Evolutionary conservation across 1,139 yeast genomes (phyloP).

Genomic region (Protomyces inouyei): DNA sequence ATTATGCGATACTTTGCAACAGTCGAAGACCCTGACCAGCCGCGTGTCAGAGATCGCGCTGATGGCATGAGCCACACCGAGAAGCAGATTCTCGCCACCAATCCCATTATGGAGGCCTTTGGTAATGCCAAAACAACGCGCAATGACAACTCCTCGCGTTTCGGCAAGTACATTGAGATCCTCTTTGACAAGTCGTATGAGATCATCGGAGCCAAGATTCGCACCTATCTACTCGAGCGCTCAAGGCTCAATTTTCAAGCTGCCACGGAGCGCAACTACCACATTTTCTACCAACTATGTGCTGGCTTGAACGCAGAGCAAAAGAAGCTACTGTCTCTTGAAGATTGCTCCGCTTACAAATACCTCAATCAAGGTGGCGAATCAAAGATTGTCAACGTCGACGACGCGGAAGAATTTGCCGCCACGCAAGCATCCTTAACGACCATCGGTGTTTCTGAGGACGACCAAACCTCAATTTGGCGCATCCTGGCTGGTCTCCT

Average conservation of each 20-base stretch:
- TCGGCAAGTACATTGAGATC: constrained; percentile 92
- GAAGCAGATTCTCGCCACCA: constrained; percentile 90
- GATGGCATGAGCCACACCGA: constrained; percentile 71
- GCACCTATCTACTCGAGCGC: constrained; percentile 88
- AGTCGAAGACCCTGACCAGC: constrained; percentile 63
- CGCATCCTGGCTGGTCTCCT: constrained; percentile 79
- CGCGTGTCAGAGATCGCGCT: constrained; percentile 35
- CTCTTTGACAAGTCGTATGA: constrained; percentile 67
- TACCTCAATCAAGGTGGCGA: constrained; percentile 91
- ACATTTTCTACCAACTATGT: constrained; percentile 85
- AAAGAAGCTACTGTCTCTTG: constrained; percentile 55
- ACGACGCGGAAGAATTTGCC: constrained; percentile 71
- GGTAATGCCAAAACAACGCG: constrained; percentile 98
- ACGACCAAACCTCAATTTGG: constrained; percentile 65
- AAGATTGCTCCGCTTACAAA: constrained; percentile 58
- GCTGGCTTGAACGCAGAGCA: constrained; percentile 66
- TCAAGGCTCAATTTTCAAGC: constrained; percentile 95
- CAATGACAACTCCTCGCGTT: constrained; percentile 94
- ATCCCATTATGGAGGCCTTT: constrained; percentile 97
- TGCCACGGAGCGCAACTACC: constrained; percentile 80
- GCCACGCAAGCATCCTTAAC: constrained; percentile 70
- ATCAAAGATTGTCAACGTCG: constrained; percentile 66
- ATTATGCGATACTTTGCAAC: constrained; percentile 97
- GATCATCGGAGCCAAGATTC: constrained; percentile 88
- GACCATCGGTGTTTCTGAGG: constrained; percentile 65